These are phyloP conservation scores for Gypsophila paniculata DNA, from an alignment of 179 eudicot species.

Conservation along the genomic window DNA sequence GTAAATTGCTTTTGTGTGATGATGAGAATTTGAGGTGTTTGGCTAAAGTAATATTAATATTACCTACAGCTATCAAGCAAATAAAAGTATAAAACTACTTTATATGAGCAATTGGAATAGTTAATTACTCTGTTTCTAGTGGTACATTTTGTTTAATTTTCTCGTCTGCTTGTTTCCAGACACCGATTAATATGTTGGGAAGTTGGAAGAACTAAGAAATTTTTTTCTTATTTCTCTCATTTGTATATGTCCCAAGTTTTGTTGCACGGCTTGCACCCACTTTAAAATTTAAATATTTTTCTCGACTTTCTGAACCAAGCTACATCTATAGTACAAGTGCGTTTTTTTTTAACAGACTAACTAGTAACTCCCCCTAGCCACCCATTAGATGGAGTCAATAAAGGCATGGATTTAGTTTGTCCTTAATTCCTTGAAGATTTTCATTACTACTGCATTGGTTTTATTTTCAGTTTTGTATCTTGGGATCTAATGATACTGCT, in stretches of 20 bases:
- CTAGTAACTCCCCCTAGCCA: background rate
- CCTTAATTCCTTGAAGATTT: background rate
- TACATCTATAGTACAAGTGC: background rate
- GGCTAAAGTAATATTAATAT: background rate
- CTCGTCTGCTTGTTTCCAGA: background rate
- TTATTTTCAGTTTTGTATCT: constrained; percentile 11
- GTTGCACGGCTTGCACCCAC: background rate
- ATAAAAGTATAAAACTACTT: background rate
- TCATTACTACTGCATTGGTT: background rate
- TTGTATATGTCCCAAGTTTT: background rate
- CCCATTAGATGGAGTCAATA: background rate
- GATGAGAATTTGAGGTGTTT: background rate
- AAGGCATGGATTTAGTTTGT: background rate
- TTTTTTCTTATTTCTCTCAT: background rate
- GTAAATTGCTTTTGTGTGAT: background rate
- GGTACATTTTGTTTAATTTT: background rate
- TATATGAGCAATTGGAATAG: background rate
- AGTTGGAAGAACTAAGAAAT: background rate
- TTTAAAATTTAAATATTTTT: background rate
- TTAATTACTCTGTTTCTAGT: background rate
- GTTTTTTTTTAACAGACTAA: no score
- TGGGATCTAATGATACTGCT: background rate
- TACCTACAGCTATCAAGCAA: background rate
- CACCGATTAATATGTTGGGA: background rate
- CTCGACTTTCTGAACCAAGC: background rate